phyloP scores from a whole-genome alignment of 768 basidiomycete genomes.

The Termitomyces sp. region DNA sequence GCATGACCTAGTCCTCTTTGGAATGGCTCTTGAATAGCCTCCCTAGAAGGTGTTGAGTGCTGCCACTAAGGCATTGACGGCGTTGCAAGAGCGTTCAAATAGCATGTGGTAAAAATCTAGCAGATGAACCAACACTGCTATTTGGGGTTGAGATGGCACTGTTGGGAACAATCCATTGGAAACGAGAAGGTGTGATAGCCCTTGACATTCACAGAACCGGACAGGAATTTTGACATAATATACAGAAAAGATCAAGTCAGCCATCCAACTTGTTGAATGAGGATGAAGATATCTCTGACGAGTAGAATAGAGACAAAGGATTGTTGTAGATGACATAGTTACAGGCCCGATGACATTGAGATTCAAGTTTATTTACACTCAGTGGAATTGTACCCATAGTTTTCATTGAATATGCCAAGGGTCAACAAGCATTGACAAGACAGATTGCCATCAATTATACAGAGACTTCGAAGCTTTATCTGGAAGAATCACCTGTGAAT shows the following conservation, averaged over 20 bases:
- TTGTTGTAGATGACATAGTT: background rate
- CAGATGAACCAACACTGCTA: no score
- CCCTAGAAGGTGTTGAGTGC: slow-evolving; percentile 28
- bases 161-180: slow-evolving; percentile 30
- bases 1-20: slow-evolving; percentile 2
- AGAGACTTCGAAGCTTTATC: background rate
- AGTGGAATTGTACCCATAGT: background rate
- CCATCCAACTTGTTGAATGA: background rate
- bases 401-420: background rate
- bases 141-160: no score
- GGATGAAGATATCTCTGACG: slow-evolving; percentile 5
- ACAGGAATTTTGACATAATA: slow-evolving; percentile 16
- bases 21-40: slow-evolving; percentile 27
- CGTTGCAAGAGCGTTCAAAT: slow-evolving; percentile 34
- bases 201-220: slow-evolving; percentile 18
- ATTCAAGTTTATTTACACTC: background rate
- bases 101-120: no score
- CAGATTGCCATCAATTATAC: background rate
- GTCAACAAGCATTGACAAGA: background rate
- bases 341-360: background rate
- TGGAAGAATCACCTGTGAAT: background rate
- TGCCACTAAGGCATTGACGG: no score
- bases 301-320: slow-evolving; percentile 13
- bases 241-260: background rate
- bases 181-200: slow-evolving; percentile 20